These are phyloP conservation scores for Intubia oerlemansii DNA, from an alignment of 2,329 filamentous ascomycete genomes.

Conservation along the genomic window DNA sequence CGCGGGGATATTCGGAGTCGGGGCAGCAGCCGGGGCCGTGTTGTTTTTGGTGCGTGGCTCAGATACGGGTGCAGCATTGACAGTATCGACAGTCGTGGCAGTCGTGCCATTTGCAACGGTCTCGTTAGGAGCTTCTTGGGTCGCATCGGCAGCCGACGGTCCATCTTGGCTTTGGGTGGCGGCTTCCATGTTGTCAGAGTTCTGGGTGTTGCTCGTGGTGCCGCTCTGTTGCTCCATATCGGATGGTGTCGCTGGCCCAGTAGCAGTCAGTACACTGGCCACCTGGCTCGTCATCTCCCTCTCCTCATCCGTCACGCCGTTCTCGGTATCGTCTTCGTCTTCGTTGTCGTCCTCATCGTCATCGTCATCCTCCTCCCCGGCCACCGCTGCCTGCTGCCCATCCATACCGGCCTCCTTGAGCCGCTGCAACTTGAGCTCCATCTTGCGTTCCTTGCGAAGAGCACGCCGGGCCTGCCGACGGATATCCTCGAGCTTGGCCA, in stretches of 20 bases:
- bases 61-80: too few relatives aligned
- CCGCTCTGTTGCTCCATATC: too few relatives aligned
- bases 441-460: constrained; percentile 5
- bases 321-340: background rate
- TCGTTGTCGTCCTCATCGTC: background rate
- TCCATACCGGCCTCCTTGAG: constrained; percentile 6
- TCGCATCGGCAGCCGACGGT: too few relatives aligned
- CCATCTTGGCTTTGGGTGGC: background rate
- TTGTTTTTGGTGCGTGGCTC: too few relatives aligned
- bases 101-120: too few relatives aligned
- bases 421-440: constrained; percentile 11
- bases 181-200: too few relatives aligned
- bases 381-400: background rate
- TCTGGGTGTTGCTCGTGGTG: too few relatives aligned
- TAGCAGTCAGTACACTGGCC: too few relatives aligned
- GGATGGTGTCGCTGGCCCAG: too few relatives aligned
- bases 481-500: constrained; percentile 52
- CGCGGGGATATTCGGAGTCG: background rate
- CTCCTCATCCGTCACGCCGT: constrained; percentile 3
- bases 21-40: background rate
- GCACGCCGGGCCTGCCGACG: constrained; percentile 20
- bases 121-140: too few relatives aligned
- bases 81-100: too few relatives aligned
- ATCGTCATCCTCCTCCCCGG: background rate
- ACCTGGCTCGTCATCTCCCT: too few relatives aligned